Evolutionary conservation across 2,329 filamentous ascomycete species (phyloP), one percentile per base, ranked within the genome.

Genomic region (Neofusicoccum cordaticola): DNA sequence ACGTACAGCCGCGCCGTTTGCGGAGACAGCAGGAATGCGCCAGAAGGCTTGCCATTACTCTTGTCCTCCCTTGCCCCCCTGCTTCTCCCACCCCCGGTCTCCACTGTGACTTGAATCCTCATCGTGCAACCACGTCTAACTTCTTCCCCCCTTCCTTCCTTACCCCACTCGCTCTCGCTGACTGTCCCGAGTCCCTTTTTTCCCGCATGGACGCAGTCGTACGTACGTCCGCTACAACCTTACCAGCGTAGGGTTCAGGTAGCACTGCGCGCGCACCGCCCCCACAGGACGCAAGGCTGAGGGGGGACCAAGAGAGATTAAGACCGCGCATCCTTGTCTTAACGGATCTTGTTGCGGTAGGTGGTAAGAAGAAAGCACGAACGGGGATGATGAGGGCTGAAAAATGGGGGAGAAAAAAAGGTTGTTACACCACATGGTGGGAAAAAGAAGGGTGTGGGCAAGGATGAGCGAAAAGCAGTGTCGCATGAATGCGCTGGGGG

Each of bases 31-130:
- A 44, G n/a, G 8, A 39, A 8, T 8, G 52, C n/a, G 48, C 31
- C 22, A 37, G 22, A n/a, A 41, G 37, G 52, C 52, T 56, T 56
- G 22, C 39, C 15, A 15, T 42, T 8, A 17, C 31, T 34, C 22
- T 57, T 44, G 39, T 57, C 27, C 53, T 15, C 37, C 15, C 11
- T 9, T 6, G 27, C 39, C 22, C 39, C 17, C 35, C 22, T 31
- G 9, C 37, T 15, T 15, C 2, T 15, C 11, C 13, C 37, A 15
- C 4, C 37, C 17, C 17, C n/a, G 17, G 37, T n/a, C 19, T 31
- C 19, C 37, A 57, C 37, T 35, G 52, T 56, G 52, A 19, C 52
- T 41, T 56, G 52, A n/a, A 42, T 56, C 37, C 52, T 56, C 39
- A 27, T 41, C 37, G 35, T 56, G 52, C 52, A 45, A 57, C 39